Evolutionary conservation across 108 stramenopile species (phyloP), one percentile per base, ranked within the genome.

Genomic region (Stephanodiscus triporus): DNA sequence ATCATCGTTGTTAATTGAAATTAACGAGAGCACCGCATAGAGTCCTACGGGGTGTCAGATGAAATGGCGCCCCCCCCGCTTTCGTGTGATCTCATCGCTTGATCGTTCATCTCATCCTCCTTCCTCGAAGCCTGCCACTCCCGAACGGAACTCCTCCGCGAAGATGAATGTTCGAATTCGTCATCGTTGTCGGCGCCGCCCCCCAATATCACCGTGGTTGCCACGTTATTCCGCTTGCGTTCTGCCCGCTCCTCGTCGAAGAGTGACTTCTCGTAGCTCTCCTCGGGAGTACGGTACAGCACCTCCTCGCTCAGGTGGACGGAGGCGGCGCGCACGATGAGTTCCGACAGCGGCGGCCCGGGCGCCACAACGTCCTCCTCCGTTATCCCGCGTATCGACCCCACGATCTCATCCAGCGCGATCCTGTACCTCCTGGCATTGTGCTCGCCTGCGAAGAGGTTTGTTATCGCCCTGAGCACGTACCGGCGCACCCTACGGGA

Each of bases 381-480:
- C 20, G 56, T 22, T 50, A 91, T 30, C 61, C 82, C 87, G 71
- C 88, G 92, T 23, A 89, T 82, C 14, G 78, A 57, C 1, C 89
- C 75, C 22, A 84, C 84, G 61, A 93, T 84, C 49, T 93, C 86
- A 70, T 96, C 92, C 70, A 94, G 70, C 9, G 90, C 90, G 27
- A 93, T 85, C 27, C 95, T 83, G 63, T 85, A 96, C 23, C 85
- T 66, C 77, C 94, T 96, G n/a, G 84, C 86, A 69, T 91, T 92
- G 5, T 78, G 82, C 72, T 96, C 95, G 7, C 91, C 95, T 2
- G 92, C 83, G 80, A 96, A 96, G 14, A 96, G 53, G 22, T 85
- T 83, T 2, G 83, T 82, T n/a, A 91, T 68, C 24, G 95, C 92
- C 75, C 90, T 92, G 32, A 84, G 71, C 3, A 96, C 64, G 49